Base-by-base conservation (phyloP, 2,329 filamentous ascomycete species). In the Gremmenia infestans region DNA sequence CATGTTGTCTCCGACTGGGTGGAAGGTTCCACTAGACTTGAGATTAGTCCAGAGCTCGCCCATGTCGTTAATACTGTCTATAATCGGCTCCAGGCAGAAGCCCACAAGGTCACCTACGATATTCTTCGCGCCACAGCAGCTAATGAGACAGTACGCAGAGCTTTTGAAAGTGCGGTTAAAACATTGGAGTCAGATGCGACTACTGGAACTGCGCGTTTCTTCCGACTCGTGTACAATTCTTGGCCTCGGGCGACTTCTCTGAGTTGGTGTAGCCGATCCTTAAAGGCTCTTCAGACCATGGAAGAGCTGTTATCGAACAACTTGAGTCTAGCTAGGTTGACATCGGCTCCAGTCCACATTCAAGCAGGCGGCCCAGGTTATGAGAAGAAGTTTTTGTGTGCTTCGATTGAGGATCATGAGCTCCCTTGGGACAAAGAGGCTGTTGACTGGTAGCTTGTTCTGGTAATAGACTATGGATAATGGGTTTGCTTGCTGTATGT, bases 361-460 rank as follows among this genome's bases (percentile, higher is more conserved):
- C 42, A 42, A 12, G 23, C 35, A 48, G 46, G 52, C 12, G 58
- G 47, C 3, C 36, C 48, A 23, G 43, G 28, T 23, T 53, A 40
- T 35, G 50, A 42, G 22, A 19, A 45, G 32, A 37, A 49, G 7
- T 55, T 60, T 35, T 39, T 60, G 11, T 60, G 57, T 48, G 52
- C 54, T 6, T 50, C 53, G 19, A 55, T 60, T 11, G 50, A 46
- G 11, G 54, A 60, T 25, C 45, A 47, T 17, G 57, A 57, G n/a
- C 35, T 60, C 28, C 57, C 57, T 0, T 59, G 57, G 57, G 45
- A 59, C 42, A 23, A 32, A 19, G 48, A 43, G 11, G 57, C 56
- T 15, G 51, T 52, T 9, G 54, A 57, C 42, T 59, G 57, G 54
- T 59, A 32, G 9, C 28, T 11, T 32, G 9, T 32, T 32, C 4